Conservation (phyloP, 139 green algal genomes). For the Chlamydomonas eustigma region DNA sequence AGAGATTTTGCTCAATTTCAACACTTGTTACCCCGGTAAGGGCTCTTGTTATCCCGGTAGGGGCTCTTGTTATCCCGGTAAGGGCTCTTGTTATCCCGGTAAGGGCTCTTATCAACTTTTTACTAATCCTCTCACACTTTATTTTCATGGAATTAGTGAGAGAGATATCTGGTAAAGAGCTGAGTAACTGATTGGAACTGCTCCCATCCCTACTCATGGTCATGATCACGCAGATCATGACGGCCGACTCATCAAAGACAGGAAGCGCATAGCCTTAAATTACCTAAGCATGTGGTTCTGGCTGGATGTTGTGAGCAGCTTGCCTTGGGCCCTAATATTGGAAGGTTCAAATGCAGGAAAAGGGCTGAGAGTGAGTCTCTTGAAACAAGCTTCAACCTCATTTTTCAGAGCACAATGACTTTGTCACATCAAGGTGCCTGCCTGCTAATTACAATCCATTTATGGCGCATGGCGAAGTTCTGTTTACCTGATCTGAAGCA, state of each 20-base stretch:
- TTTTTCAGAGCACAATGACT: neutral
- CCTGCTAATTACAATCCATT: neutral
- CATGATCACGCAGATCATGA: neutral
- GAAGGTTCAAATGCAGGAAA: neutral
- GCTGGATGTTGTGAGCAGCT: neutral
- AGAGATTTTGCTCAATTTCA: conserved; percentile 36
- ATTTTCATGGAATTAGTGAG: no score
- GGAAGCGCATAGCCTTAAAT: neutral
- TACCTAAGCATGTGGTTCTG: neutral
- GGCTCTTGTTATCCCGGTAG: no score
- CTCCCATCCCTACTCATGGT: no score
- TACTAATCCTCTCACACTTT: no score
- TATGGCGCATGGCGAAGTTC: no score
- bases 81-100: no score
- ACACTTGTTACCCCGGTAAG: conserved; percentile 16
- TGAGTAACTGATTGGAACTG: no score
- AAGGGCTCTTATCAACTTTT: no score
- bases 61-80: no score
- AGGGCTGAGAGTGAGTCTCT: neutral
- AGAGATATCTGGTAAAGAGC: no score
- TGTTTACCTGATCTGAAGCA: no score
- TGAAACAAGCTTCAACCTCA: neutral
- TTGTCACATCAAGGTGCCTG: neutral
- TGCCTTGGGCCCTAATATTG: neutral
- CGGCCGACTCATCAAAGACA: neutral